These are phyloP conservation scores for Phytophthora aleatoria DNA, from an alignment of 352 stramenopile genomes.

Conservation along the genomic window DNA sequence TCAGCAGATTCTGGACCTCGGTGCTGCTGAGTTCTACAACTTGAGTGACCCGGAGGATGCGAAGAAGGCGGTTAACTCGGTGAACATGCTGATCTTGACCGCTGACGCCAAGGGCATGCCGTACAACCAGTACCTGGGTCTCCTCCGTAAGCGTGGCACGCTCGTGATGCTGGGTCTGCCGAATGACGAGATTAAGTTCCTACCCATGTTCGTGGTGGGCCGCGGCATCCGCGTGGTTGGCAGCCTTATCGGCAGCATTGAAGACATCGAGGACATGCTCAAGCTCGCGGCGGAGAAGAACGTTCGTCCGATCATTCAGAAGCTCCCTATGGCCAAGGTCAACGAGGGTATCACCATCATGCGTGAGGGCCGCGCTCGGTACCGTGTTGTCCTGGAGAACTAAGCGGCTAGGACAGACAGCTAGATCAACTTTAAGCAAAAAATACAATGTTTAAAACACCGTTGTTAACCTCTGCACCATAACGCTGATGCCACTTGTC, in stretches of 20 bases:
- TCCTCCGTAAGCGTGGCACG: slow-evolving; percentile 66
- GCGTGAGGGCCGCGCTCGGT: slow-evolving; percentile 45
- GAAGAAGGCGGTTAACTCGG: slow-evolving; percentile 35
- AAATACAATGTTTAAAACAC: slow-evolving; percentile 3
- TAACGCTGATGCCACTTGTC: slow-evolving; percentile 11
- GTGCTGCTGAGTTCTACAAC: slow-evolving; percentile 61
- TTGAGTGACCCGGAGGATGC: slow-evolving; percentile 47
- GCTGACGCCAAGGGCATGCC: slow-evolving; percentile 58
- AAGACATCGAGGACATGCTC: slow-evolving; percentile 88
- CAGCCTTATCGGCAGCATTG: slow-evolving; percentile 81
- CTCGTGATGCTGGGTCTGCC: slow-evolving; percentile 73
- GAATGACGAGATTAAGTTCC: slow-evolving; percentile 63
- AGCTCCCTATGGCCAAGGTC: slow-evolving; percentile 50
- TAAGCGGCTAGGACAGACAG: slow-evolving; percentile 1
- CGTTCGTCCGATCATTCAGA: slow-evolving; percentile 56
- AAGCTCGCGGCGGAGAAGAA: slow-evolving; percentile 76
- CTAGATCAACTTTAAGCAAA: too few species aligned
- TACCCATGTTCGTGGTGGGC: slow-evolving; percentile 59
- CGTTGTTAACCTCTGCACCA: slow-evolving; percentile 8
- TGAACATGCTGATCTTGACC: slow-evolving; percentile 82
- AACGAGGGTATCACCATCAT: slow-evolving; percentile 50
- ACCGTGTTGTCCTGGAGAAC: slow-evolving; percentile 52
- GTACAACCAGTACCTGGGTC: slow-evolving; percentile 55
- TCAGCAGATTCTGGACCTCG: slow-evolving; percentile 82
- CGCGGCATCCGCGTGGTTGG: slow-evolving; percentile 62